Conservation (phyloP, 1,284 basidiomycete genomes). For the Athelia psychrophila region DNA sequence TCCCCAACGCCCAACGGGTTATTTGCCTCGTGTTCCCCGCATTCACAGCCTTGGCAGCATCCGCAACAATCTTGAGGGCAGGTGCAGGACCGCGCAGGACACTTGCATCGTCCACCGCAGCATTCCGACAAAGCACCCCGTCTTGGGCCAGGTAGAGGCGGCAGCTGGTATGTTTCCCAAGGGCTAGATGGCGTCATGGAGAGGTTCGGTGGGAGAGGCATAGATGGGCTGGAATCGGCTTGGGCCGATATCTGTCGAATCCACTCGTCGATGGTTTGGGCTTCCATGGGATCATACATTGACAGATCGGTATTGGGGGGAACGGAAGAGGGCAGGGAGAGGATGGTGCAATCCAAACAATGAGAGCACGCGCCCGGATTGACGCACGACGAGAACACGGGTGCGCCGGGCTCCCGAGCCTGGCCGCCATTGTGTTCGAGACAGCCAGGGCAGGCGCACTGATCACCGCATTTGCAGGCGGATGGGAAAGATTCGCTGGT, state of each 20-base stretch:
- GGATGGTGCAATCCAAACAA: conserved; percentile 59
- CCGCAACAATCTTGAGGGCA: neutral
- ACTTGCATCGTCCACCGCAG: neutral
- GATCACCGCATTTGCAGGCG: conserved; percentile 28
- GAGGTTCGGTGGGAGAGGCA: neutral
- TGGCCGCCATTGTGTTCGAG: conserved; percentile 38
- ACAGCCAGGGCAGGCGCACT: conserved; percentile 30
- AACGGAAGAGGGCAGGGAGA: conserved; percentile 38
- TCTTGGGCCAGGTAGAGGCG: neutral
- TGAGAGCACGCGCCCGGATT: conserved; percentile 48
- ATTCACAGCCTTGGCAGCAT: neutral
- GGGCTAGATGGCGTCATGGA: neutral
- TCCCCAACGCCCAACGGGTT: neutral
- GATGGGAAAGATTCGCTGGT: conserved; percentile 17
- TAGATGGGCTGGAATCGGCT: neutral
- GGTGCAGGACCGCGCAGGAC: neutral
- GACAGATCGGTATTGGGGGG: conserved; percentile 17
- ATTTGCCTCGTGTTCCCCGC: neutral
- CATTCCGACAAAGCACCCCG: neutral
- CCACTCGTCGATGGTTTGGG: conserved; percentile 48
- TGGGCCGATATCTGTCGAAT: conserved; percentile 31
- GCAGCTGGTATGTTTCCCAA: neutral
- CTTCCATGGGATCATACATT: conserved; percentile 21
- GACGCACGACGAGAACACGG: conserved; percentile 32
- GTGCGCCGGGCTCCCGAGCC: conserved; percentile 21